phyloP scores from a whole-genome alignment of 129 eudicot species.

The Flaveria trinervia region DNA sequence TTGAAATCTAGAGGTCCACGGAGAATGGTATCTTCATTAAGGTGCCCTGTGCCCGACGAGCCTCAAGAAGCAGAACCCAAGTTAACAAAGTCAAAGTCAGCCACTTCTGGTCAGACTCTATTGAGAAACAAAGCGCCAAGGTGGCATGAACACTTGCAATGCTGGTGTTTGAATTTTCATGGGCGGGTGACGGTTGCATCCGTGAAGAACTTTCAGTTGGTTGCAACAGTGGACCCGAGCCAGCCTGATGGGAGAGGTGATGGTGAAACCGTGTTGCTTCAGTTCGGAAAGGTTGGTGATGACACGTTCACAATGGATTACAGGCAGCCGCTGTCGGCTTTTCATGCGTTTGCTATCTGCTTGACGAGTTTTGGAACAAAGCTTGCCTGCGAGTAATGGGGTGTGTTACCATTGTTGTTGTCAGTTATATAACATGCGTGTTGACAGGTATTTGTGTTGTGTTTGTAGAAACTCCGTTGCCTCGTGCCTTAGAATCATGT shows the following conservation, averaged over 20 bases:
- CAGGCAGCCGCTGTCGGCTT: constrained; percentile 87
- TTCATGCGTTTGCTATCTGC: constrained; percentile 95
- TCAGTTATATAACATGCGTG: background rate
- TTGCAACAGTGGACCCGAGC: constrained; percentile 77
- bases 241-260: constrained; percentile 90
- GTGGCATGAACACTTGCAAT: constrained; percentile 95
- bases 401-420: background rate
- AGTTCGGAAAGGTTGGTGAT: constrained; percentile 91
- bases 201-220: constrained; percentile 91
- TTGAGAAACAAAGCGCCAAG: constrained; percentile 92
- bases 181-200: constrained; percentile 98
- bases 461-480: constrained; percentile 18
- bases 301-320: constrained; percentile 91
- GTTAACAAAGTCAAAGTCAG: constrained; percentile 33
- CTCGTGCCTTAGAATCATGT: background rate
- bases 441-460: background rate
- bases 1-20: constrained; percentile 95
- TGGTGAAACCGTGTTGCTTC: constrained; percentile 85
- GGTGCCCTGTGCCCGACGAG: constrained; percentile 27
- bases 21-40: constrained; percentile 78
- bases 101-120: constrained; percentile 33
- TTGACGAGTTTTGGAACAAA: constrained; percentile 94
- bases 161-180: constrained; percentile 98
- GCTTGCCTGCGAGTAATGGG: constrained; percentile 78
- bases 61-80: constrained; percentile 30